Percentiles rank a stretch among this genome's conserved stretches.
phyloP scores from a whole-genome alignment of 768 basidiomycete genomes.

The Asterophora parasitica region DNA sequence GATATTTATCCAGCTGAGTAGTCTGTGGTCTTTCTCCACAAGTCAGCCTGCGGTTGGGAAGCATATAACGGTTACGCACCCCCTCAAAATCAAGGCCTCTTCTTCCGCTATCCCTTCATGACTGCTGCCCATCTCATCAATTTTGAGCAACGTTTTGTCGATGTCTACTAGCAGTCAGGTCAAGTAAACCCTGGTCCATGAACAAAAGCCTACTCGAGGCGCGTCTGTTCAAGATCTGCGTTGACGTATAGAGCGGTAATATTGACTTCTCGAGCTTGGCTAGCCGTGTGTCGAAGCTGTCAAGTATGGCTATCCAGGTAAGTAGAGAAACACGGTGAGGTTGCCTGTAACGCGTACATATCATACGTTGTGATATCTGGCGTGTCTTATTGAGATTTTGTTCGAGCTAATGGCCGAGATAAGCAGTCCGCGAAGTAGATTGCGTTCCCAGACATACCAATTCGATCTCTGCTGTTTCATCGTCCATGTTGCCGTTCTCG shows the following conservation, averaged over 20 bases:
- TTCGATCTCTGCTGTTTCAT: conserved; percentile 75
- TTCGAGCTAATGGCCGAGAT: conserved; percentile 52
- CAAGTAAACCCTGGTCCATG: not conserved
- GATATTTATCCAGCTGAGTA: conserved; percentile 59
- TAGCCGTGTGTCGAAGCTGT: conserved; percentile 78
- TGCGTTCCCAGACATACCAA: conserved; percentile 35
- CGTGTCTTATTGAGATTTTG: conserved; percentile 85
- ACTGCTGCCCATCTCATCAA: conserved; percentile 72
- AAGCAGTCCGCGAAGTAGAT: not conserved
- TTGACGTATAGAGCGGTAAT: conserved; percentile 73
- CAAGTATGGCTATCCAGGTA: conserved; percentile 62
- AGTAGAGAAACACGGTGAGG: conserved; percentile 17
- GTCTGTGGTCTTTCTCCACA: conserved; percentile 57
- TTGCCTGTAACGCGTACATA: conserved; percentile 43
- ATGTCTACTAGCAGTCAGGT: conserved; percentile 50
- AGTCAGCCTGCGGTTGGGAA: conserved; percentile 1
- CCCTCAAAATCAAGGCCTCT: conserved; percentile 73
- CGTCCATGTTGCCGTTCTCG: conserved; percentile 41
- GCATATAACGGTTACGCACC: conserved; percentile 38
- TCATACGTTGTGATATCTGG: conserved; percentile 84
- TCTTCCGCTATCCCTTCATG: conserved; percentile 74
- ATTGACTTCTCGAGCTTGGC: conserved; percentile 85
- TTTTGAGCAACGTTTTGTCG: conserved; percentile 71
- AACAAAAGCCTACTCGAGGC: conserved; percentile 56
- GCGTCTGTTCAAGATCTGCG: conserved; percentile 68